Evolutionary conservation across 1,284 basidiomycete species (phyloP), one percentile per base, ranked within the genome.

Genomic region (Amylostereum areolatum): DNA sequence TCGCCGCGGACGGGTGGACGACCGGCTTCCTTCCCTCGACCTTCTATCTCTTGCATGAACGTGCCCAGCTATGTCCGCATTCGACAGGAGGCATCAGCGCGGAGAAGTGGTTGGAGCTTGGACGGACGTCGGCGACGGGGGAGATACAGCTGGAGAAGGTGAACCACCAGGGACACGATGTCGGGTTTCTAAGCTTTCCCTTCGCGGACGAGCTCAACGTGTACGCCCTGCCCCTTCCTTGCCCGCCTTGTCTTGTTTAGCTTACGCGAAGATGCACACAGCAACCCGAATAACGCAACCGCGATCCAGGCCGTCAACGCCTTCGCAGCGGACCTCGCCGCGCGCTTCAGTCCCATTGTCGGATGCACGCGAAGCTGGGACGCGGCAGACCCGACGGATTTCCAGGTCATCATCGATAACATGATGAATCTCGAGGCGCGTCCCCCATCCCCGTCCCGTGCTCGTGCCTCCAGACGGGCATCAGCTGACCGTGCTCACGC

Each of bases 341-440:
- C 56, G 0, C 63, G 73, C 25, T 77, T 68, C 52, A 69, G 55
- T 52, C 63, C 67, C 5, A 62, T 66, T 4, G 74, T 75, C 3
- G 74, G 74, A 4, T 75, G 72, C 51, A 75, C 74, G 3, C 59
- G 67, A 18, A 74, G 71, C 52, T 86, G 83, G 83, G 75, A 82
- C 59, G 61, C 76, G 0, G 51, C 72, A 1, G 75, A 82, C 57
- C 74, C 78, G 5, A 67, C 73, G 2, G 72, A 79, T 55, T 83
- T 84, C 59, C 70, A 72, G 61, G 81, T 85, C 49, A 85, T 85
- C 61, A 84, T 84, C 45, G 83, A 87, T 66, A 85, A 85, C 59
- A 84, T 87, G 83, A 85, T 87, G 80, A 87, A 84, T 57, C 72
- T 87, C 24, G 80, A 86, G 59, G 70, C 71, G 46, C 32, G 57